Evolutionary conservation across 2,329 filamentous ascomycete species (phyloP), one percentile per base, ranked within the genome.

Genomic region (Fusarium caatingaense): DNA sequence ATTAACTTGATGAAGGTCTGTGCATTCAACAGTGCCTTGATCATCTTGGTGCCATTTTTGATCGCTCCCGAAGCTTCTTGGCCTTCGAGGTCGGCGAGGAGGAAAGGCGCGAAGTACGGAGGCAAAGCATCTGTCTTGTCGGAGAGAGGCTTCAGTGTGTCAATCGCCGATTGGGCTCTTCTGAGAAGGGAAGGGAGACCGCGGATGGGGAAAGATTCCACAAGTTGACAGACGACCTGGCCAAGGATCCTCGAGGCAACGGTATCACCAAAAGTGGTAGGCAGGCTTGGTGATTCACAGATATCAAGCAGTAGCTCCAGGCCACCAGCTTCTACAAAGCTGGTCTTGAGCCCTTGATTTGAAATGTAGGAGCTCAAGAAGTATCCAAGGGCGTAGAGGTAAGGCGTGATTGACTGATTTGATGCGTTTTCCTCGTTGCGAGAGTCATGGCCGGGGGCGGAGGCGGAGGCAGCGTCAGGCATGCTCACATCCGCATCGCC

Each of bases 231-330:
- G 51, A 97, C 85, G 13, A 97, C 91, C 37, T 89, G 87, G 18
- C 90, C 88, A 56, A 98, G 84, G 64, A 91, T 89, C 64, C 91
- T 88, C 59, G 90, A 91, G 6, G 92, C 88, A 55, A 86, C 81
- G 8, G 88, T 87, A 42, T 92, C 90, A 41, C 90, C 78, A 66
- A 80, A 82, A 18, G 72, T 90, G 27, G 78, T 89, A 2, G 93
- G 89, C 48, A 98, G 85, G 77, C 93, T 94, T 8, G 93, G 92
- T 30, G 94, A 88, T 56, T 92, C 93, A 42, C 91, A 91, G 58
- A 98, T 88, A 76, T 98, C 93, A 56, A 99, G 84, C 21, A 98
- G 84, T 53, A 92, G 85, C 78, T 98, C 93, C 25, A 95, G 89
- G 9, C 93, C 96, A 60, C 94, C 93, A 51, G 87, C 87, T 57